These are phyloP conservation scores for Suillus subluteus DNA, from an alignment of 768 basidiomycete genomes.

Conservation along the genomic window DNA sequence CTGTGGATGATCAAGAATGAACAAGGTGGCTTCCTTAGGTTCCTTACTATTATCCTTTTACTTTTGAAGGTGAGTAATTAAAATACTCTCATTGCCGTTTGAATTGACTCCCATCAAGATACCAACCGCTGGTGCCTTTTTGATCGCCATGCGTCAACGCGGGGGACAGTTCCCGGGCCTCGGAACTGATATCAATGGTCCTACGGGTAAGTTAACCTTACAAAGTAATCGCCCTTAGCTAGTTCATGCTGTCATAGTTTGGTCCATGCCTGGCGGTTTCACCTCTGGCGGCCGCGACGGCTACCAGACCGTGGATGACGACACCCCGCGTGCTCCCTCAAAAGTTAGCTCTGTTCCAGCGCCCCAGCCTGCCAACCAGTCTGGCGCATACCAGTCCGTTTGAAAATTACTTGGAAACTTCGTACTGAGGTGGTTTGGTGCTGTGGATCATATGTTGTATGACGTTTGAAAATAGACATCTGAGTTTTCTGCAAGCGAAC, in stretches of 20 bases:
- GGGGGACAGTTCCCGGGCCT: slow-evolving; percentile 58
- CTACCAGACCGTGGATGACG: slow-evolving; percentile 67
- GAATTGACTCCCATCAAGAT: slow-evolving; percentile 41
- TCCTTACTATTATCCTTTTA: slow-evolving; percentile 58
- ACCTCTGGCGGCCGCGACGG: slow-evolving; percentile 56
- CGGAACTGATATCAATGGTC: slow-evolving; percentile 53
- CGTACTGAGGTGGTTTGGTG: background rate
- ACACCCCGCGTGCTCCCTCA: slow-evolving; percentile 33
- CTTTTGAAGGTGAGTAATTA: slow-evolving; percentile 55
- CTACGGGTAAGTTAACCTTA: slow-evolving; percentile 50
- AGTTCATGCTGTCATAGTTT: slow-evolving; percentile 46
- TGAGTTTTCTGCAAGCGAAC: background rate
- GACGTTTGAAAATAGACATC: background rate
- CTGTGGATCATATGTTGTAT: background rate
- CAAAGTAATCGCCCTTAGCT: background rate
- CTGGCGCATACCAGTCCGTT: slow-evolving; percentile 3
- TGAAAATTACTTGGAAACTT: background rate
- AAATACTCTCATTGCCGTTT: background rate
- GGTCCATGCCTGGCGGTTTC: slow-evolving; percentile 80
- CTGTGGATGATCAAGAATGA: slow-evolving; percentile 65
- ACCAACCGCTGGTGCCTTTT: slow-evolving; percentile 60
- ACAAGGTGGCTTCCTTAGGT: slow-evolving; percentile 57
- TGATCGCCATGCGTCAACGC: slow-evolving; percentile 56
- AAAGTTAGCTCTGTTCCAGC: background rate
- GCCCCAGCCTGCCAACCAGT: slow-evolving; percentile 5